These are phyloP conservation scores for Irpex sp. DNA, from an alignment of 1,284 basidiomycete species.

Conservation along the genomic window DNA sequence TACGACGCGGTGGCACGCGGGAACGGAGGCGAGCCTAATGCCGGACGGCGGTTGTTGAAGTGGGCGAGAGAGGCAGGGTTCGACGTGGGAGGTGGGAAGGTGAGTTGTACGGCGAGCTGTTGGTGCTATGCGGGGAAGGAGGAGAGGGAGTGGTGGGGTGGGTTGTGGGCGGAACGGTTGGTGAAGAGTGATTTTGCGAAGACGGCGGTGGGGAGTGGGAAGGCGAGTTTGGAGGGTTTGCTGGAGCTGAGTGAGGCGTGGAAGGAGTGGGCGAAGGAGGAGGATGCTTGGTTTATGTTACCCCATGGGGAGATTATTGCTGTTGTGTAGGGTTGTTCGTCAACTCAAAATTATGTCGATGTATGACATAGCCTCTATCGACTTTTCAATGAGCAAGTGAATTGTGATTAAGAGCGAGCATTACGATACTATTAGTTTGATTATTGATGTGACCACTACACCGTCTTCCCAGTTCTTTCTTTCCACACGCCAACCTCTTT, in stretches of 20 bases:
- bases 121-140: slow-evolving; percentile 32
- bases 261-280: slow-evolving; percentile 26
- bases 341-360: no score
- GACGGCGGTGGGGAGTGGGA: slow-evolving; percentile 23
- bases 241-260: slow-evolving; percentile 22
- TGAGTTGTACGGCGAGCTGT: slow-evolving; percentile 23
- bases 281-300: slow-evolving; percentile 31
- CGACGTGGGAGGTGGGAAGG: slow-evolving; percentile 10
- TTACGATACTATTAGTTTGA: no score
- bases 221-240: slow-evolving; percentile 23
- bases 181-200: slow-evolving; percentile 25
- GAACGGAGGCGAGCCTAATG: slow-evolving; percentile 26
- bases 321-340: background rate
- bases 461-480: slow-evolving; percentile 30
- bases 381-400: no score
- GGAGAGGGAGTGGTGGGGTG: slow-evolving; percentile 31
- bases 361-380: no score
- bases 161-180: slow-evolving; percentile 30
- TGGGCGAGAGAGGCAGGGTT: slow-evolving; percentile 30
- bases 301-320: slow-evolving; percentile 29
- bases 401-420: no score
- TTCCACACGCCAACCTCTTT: slow-evolving; percentile 58
- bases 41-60: slow-evolving; percentile 24
- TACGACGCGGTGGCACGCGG: slow-evolving; percentile 22
- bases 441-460: slow-evolving; percentile 19